Base-by-base conservation (phyloP, 352 stramenopile species). In the Thraustochytrium sp. region DNA sequence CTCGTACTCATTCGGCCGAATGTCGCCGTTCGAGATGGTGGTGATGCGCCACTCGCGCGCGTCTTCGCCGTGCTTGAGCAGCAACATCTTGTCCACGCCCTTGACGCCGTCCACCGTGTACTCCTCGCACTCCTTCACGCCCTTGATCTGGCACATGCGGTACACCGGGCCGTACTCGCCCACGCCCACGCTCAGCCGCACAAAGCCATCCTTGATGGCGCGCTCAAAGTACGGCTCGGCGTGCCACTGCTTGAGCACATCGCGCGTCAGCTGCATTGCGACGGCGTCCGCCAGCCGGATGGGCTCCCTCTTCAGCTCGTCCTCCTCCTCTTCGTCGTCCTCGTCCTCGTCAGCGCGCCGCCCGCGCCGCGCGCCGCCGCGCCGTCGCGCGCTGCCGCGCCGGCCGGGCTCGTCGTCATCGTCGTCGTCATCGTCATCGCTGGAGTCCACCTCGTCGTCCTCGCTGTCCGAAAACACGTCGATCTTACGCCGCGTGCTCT, bases 61-160 rank as follows among this genome's bases (percentile, higher is more conserved):
- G 2, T 21, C 34, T 26, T 37, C 44, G 16, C 44, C 68, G 51
- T 65, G 51, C 21, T 11, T 13, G 23, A 80, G 68, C 26, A 21
- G 34, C 23, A 80, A 31, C 34, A 51, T 36, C 31, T 63, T 55
- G 34, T 80, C 68, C 34, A 80, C 68, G 5, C 31, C 40, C 44
- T 75, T 75, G 34, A 26, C 46, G n/a, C 53, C 36, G 26, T 80
- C 68, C 26, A 80, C 37, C 63, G 76, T 51, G 51, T 80, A 80
- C 68, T 46, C 44, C 11, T 63, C 68, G 68, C 34, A 46, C 26
- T 80, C 53, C 13, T 80, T 34, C 18, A 80, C 44, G 29, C 31
- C 68, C 5, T 29, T 3, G 4, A 80, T 26, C 29, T 80, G 13
- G 68, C 68, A 80, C 11, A 80, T 9, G 49, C 68, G 68, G 38